A percentile compares a stretch with the other conserved stretches of the same genome.
These are phyloP conservation scores for Rosa lucieae DNA, from an alignment of 306 rosid genomes.

Conservation along the genomic window DNA sequence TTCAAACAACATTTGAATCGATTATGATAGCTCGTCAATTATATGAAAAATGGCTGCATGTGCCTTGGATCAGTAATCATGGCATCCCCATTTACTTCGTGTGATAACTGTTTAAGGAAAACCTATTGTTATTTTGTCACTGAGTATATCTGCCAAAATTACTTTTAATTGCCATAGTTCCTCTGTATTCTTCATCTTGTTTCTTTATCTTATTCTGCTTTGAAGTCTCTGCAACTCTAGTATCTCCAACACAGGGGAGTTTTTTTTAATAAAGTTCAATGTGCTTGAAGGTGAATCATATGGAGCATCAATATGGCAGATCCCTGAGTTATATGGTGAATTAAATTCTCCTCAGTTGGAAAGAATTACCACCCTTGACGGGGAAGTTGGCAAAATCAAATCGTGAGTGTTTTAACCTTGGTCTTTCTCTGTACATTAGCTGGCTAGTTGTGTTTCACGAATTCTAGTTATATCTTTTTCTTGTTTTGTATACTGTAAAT, in stretches of 20 bases:
- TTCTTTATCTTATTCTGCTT: neutral
- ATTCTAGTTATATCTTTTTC: neutral
- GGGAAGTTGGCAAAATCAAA: conserved; percentile 71
- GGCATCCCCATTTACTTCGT: neutral
- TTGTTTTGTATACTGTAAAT: neutral
- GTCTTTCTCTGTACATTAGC: neutral
- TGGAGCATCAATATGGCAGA: conserved; percentile 98
- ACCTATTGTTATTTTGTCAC: neutral
- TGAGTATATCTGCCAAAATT: neutral
- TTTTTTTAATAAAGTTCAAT: conserved; percentile 25
- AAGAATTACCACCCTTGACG: conserved; percentile 67
- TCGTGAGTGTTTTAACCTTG: conserved; percentile 57
- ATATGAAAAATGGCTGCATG: neutral
- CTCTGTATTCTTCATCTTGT: neutral
- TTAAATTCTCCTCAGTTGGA: conserved; percentile 91
- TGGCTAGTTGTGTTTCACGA: neutral
- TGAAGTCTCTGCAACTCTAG: neutral
- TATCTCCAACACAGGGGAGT: neutral
- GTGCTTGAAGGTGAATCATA: conserved; percentile 71
- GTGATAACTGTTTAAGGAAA: neutral
- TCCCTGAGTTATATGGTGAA: conserved; percentile 95
- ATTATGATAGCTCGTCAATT: neutral
- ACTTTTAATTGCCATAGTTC: neutral
- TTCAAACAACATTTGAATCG: neutral
- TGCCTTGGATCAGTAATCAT: neutral